Evolutionary conservation across 2,329 filamentous ascomycete genomes (phyloP), one percentile per base, ranked within the genome.

Genomic region (Colletotrichum limetticola): DNA sequence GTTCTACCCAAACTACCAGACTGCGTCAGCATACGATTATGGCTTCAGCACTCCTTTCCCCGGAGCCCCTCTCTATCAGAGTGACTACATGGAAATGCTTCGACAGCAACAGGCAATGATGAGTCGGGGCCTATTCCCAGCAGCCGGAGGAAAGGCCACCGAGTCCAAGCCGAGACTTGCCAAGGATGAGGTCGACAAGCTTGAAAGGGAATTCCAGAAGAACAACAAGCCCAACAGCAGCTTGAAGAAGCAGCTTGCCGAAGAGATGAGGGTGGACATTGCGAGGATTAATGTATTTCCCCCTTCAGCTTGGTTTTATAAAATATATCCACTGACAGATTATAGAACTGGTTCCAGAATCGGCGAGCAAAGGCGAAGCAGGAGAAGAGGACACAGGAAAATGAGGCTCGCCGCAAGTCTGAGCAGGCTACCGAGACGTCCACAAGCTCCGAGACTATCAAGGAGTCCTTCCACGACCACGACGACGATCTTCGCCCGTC

Each of bases 261-360:
- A 91, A 75, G 83, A 86, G 7, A 90, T 92, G 85, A 85, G 86
- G 65, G 87, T 92, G n/a, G 90, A 92, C 75, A 86, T 90, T 75
- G 87, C 90, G 22, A 86, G 90, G 75, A 91, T 92, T 75, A 92
- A 92, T 77, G 90, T 92, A 82, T 53, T 55, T 49, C 26, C 35
- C 55, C 61, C 74, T 78, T 42, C 77, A 74, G 58, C 62, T 26
- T n/a, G 7, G 19, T 56, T 30, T 37, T 8, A 12, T 19, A 12
- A 14, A 49, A 61, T 26, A 14, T 52, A 63, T 24, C 22, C 22
- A 72, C 82, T 85, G 78, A 85, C 80, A 42, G 22, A 22, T 37
- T 26, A 11, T 65, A 92, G 90, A 92, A 92, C 78, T 92, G 91
- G 91, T 92, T 92, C 78, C 91, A 92, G 76, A 92, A 92, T 78